A percentile compares a stretch with the other conserved stretches of the same genome.
phyloP scores from a whole-genome alignment of 768 basidiomycete species.

The Leucocoprinus leucothites region DNA sequence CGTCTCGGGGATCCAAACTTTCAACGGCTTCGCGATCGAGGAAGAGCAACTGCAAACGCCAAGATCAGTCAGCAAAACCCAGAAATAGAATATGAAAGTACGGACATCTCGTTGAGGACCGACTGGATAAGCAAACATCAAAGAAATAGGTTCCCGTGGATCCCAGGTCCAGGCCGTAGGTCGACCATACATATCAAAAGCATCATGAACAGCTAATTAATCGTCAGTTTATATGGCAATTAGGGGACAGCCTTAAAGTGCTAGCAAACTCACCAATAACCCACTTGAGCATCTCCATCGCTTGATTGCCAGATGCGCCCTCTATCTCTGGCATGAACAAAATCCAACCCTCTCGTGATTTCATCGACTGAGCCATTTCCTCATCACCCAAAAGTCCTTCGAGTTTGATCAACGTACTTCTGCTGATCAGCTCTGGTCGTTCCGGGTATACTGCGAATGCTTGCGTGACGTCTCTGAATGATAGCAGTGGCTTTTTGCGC shows the following conservation, averaged over 20 bases:
- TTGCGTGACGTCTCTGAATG: slow-evolving; percentile 69
- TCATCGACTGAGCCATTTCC: slow-evolving; percentile 61
- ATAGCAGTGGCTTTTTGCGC: slow-evolving; percentile 67
- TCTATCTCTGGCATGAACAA: slow-evolving; percentile 89
- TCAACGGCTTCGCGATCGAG: slow-evolving; percentile 83
- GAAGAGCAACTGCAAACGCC: slow-evolving; percentile 65
- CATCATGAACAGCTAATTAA: slow-evolving; percentile 71
- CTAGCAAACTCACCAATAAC: slow-evolving; percentile 61
- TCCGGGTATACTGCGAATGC: slow-evolving; percentile 96
- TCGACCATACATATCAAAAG: slow-evolving; percentile 86
- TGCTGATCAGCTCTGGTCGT: slow-evolving; percentile 84
- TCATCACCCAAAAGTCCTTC: slow-evolving; percentile 85
- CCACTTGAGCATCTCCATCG: slow-evolving; percentile 89
- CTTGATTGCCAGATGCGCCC: slow-evolving; percentile 47
- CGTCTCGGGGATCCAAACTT: slow-evolving; percentile 70
- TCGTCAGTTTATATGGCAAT: slow-evolving; percentile 13
- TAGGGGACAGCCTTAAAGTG: background rate
- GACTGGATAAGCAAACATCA: slow-evolving; percentile 95
- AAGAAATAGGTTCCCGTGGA: slow-evolving; percentile 70
- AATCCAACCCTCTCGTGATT: slow-evolving; percentile 77
- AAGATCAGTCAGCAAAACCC: slow-evolving; percentile 5
- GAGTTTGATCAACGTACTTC: slow-evolving; percentile 88
- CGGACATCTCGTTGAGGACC: slow-evolving; percentile 81
- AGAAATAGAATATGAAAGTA: slow-evolving; percentile 13
- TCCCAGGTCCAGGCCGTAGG: slow-evolving; percentile 89